Evolutionary conservation across 495 filamentous ascomycete genomes (phyloP).

Genomic region (Penicillium atrosanguineum): DNA sequence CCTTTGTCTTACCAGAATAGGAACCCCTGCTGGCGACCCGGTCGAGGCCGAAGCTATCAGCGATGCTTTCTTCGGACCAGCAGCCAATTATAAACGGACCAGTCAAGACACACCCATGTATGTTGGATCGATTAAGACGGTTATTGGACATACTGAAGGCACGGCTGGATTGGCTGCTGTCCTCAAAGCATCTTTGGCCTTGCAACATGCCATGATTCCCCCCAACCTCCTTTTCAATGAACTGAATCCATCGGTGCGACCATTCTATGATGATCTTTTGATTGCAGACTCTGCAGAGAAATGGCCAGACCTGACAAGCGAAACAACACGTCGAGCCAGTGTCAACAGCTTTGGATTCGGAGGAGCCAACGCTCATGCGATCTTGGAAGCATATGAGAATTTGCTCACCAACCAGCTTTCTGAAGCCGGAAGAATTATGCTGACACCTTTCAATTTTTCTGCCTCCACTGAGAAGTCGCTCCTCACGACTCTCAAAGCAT

Average conservation of each 20-base stretch:
- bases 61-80: constrained; percentile 29
- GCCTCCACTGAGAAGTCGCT: constrained; percentile 25
- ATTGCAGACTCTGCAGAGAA: constrained; percentile 13
- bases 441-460: constrained; percentile 27
- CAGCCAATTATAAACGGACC: constrained; percentile 29
- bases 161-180: constrained; percentile 56
- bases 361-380: constrained; percentile 62
- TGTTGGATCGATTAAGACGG: constrained; percentile 55
- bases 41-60: constrained; percentile 37
- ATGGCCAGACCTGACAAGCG: constrained; percentile 12
- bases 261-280: constrained; percentile 34
- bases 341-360: constrained; percentile 58
- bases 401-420: too few relatives aligned
- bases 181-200: constrained; percentile 32
- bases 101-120: constrained; percentile 32
- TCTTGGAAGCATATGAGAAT: constrained; percentile 46
- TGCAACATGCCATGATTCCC: constrained; percentile 52
- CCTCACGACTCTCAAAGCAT: constrained; percentile 10
- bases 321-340: constrained; percentile 28
- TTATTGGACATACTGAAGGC: constrained; percentile 57
- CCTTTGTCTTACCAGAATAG: constrained; percentile 11
- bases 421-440: neutral
- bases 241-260: constrained; percentile 32
- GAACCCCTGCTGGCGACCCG: constrained; percentile 42
- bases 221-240: constrained; percentile 57